Evolutionary conservation across 371 early-diverging fungal species (phyloP).

Genomic region (Apophysomyces trapeziformis): DNA sequence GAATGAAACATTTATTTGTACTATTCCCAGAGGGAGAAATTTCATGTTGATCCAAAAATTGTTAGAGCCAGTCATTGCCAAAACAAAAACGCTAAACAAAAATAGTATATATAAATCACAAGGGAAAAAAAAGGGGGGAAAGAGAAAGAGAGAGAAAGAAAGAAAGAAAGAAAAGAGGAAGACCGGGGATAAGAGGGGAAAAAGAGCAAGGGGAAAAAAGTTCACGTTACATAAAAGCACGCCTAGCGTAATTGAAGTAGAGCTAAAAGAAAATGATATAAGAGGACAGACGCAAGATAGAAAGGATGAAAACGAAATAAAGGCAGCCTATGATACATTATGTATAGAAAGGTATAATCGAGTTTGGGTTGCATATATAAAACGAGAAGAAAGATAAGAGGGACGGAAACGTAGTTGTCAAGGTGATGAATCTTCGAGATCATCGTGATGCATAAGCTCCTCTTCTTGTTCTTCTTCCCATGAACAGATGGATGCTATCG

Average conservation of each 20-base stretch:
- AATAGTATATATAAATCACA: slow-evolving; percentile 1
- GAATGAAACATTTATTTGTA: slow-evolving; percentile 1
- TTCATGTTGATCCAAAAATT: not conserved
- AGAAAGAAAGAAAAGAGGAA: not conserved
- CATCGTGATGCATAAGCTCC: slow-evolving; percentile 1
- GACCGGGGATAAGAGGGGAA: not conserved
- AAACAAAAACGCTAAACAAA: not conserved
- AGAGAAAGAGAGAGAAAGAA: slow-evolving; percentile 11
- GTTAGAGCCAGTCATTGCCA: slow-evolving; percentile 5
- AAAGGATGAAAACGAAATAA: slow-evolving; percentile 3
- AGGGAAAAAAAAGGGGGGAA: not conserved
- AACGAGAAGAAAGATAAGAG: not conserved
- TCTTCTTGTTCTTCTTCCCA: slow-evolving; percentile 6
- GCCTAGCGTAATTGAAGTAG: slow-evolving; percentile 1
- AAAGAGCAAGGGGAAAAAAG: slow-evolving; percentile 1
- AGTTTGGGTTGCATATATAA: slow-evolving; percentile 6
- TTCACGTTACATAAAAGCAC: slow-evolving; percentile 1
- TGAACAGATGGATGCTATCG: not conserved
- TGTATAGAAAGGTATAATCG: slow-evolving; percentile 2
- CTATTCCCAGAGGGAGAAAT: not conserved
- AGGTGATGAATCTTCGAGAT: slow-evolving; percentile 8
- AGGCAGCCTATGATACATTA: slow-evolving; percentile 18
- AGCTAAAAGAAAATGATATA: not conserved
- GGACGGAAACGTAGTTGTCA: slow-evolving; percentile 9
- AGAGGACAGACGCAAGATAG: not conserved